phyloP scores from a whole-genome alignment of 2,329 filamentous ascomycete species.

The Tolypocladium endophyticum region DNA sequence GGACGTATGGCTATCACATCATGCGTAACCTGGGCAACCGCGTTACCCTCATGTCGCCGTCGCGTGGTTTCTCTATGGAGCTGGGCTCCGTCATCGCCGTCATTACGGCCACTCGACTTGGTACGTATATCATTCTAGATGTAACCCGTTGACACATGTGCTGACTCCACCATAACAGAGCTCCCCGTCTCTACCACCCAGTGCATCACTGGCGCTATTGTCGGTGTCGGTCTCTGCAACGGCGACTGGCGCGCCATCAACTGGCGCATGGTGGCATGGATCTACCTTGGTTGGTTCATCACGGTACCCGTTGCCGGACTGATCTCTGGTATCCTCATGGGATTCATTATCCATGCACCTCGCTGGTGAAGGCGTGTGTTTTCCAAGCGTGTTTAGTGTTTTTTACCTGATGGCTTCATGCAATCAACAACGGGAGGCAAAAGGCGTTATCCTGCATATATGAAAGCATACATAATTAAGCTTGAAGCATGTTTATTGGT shows the following conservation, averaged over 20 bases:
- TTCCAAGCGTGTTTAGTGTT: neutral
- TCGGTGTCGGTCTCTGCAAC: slow-evolving; percentile 52
- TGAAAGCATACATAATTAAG: neutral
- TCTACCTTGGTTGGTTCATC: slow-evolving; percentile 50
- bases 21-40: slow-evolving; percentile 54
- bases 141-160: neutral
- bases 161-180: slow-evolving; percentile 18
- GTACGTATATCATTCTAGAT: slow-evolving; percentile 15
- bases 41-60: slow-evolving; percentile 51
- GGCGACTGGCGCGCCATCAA: slow-evolving; percentile 49
- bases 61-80: slow-evolving; percentile 50
- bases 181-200: slow-evolving; percentile 56
- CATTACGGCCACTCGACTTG: slow-evolving; percentile 51
- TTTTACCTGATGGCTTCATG: neutral
- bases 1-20: slow-evolving; percentile 54
- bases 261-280: slow-evolving; percentile 51
- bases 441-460: neutral
- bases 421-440: neutral
- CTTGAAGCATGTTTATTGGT: too few relatives aligned
- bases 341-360: slow-evolving; percentile 51
- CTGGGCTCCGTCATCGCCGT: slow-evolving; percentile 52
- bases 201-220: slow-evolving; percentile 52
- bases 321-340: slow-evolving; percentile 50
- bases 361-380: slow-evolving; percentile 21
- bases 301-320: slow-evolving; percentile 47